These are phyloP conservation scores for Brachypodium distachyon DNA, from an alignment of 202 grass and related monocot genomes.

Conservation along the genomic window DNA sequence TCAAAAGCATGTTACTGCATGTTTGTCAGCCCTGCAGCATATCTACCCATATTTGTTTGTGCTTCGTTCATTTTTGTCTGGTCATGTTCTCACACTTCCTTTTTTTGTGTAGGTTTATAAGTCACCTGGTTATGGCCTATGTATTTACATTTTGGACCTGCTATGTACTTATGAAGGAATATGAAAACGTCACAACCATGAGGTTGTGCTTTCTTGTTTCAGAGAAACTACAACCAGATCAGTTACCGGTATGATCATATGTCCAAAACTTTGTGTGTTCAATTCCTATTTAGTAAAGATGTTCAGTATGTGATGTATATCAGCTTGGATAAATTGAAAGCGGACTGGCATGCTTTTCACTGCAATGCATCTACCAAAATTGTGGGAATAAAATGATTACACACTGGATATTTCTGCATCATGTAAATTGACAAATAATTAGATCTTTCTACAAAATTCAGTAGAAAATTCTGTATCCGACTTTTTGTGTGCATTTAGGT, in stretches of 20 bases:
- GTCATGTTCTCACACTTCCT: not conserved
- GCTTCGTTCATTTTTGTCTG: not conserved
- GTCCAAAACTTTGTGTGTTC: not conserved
- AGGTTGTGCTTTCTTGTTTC: slow-evolving; percentile 76
- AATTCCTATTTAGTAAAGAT: not conserved
- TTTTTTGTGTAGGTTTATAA: slow-evolving; percentile 49
- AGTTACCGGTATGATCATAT: slow-evolving; percentile 61
- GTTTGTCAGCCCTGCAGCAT: not conserved
- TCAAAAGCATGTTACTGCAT: not conserved
- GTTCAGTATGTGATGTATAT: not conserved
- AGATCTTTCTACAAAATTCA: not conserved
- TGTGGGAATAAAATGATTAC: not conserved
- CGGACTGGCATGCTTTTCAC: no score
- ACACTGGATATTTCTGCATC: not conserved
- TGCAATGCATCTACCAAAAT: no score
- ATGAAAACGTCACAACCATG: slow-evolving; percentile 58
- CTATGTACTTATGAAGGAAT: slow-evolving; percentile 62
- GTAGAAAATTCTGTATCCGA: not conserved
- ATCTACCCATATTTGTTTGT: not conserved
- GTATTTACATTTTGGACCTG: slow-evolving; percentile 87
- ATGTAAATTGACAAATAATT: not conserved
- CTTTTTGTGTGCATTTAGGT: not conserved
- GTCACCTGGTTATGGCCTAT: slow-evolving; percentile 70
- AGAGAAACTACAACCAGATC: slow-evolving; percentile 68
- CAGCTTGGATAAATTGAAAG: not conserved